Evolutionary conservation across 2,329 filamentous ascomycete genomes (phyloP), one percentile per base, ranked within the genome.

Genomic region (Macrophomina tecta): DNA sequence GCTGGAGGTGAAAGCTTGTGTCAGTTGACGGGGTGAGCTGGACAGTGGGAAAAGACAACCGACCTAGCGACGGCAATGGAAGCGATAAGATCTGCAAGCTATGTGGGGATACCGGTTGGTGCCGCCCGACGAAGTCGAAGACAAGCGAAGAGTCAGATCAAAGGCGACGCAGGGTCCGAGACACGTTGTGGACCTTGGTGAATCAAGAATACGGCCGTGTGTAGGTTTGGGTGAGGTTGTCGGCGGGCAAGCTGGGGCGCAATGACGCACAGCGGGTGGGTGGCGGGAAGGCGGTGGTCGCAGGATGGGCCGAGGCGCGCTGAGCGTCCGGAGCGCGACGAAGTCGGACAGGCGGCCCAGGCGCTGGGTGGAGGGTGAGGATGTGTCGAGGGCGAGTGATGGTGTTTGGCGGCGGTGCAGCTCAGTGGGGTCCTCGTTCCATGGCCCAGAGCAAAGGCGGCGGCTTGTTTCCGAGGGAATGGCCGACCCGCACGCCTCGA

Each of bases 21-120:
- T 62, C 58, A 62, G 56, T 32, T 11, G 42, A 34, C 56, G 34
- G 32, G 58, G 58, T 51, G 45, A 61, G 49, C 45, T 45, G 58
- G 58, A 38, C 42, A 62, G 58, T 49, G 36, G 36, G 58, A 36
- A 61, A 49, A 49, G 58, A 62, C 58, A 49, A 62, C 58, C 49
- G 58, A 62, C 58, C 58, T 62, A 49, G 30, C 56, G 30, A 40
- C 58, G 45, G 30, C 45, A 45, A 62, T 49, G 8, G 42, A 62
- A 38, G 42, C 63, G 63, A 65, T 58, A 58, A 58, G 63, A 65
- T 65, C 63, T 58, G 63, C 63, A 58, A 42, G 42, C 63, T 45
- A 38, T 56, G 63, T 65, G 63, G 63, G 63, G 52, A 65, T 58
- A 18, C 18, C 32, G 42, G 58, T 38, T 11, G 42, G 6, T 34